These are phyloP conservation scores for Mesembryanthemum crystallinum DNA, from an alignment of 148 eudicot genomes.

Conservation along the genomic window DNA sequence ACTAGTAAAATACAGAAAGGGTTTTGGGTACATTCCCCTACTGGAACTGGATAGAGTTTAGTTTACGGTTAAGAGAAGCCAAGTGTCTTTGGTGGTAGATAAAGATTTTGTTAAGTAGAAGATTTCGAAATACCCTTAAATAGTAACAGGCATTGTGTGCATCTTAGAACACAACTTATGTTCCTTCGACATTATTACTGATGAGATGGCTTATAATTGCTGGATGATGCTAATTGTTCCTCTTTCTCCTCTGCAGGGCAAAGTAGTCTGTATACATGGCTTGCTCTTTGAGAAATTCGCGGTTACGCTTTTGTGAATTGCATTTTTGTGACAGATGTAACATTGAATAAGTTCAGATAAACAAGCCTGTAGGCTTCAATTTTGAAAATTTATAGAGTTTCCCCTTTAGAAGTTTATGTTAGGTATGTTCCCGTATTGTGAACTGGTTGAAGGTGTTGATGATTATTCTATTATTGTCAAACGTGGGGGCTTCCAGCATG, in stretches of 20 bases:
- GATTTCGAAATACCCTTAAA: too few species aligned
- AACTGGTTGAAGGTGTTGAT: background rate
- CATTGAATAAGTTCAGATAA: background rate
- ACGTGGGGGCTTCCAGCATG: background rate
- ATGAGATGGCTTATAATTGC: background rate
- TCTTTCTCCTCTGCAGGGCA: conserved; percentile 29
- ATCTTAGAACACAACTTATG: too few species aligned
- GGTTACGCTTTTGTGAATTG: background rate
- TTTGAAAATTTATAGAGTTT: background rate
- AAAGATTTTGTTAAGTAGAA: too few species aligned
- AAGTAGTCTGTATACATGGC: conserved; percentile 21
- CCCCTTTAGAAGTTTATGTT: background rate
- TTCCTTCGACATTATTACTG: background rate
- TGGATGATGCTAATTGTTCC: background rate
- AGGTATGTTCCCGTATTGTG: too few species aligned
- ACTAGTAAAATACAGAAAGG: too few species aligned
- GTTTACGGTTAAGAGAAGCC: too few species aligned
- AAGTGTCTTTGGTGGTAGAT: too few species aligned
- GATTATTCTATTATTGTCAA: background rate
- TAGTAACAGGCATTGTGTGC: too few species aligned
- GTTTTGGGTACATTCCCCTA: too few species aligned
- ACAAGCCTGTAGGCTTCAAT: background rate
- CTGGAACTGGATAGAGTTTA: too few species aligned
- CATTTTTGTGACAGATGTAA: background rate
- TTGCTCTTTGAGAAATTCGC: background rate